Evolutionary conservation across 495 filamentous ascomycete genomes (phyloP), one percentile per base, ranked within the genome.

Genomic region (Penicillium simplicissimum): DNA sequence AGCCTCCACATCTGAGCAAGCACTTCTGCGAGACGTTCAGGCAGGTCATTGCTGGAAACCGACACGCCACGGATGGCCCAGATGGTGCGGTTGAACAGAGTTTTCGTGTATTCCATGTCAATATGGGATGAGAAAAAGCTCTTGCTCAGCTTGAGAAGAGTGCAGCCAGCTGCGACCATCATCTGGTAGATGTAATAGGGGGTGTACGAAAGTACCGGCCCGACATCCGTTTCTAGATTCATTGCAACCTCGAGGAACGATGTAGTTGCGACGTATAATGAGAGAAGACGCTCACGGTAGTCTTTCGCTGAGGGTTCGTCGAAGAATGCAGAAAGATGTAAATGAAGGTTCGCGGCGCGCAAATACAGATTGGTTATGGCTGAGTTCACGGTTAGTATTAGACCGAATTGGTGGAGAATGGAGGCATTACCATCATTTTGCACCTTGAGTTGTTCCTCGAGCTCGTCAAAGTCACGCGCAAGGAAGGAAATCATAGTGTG

Each of bases 171-270:
- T 38, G 92, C 93, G 38, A 96, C 87, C 67, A 96, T 87, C 89
- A 96, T 96, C 74, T 96, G 93, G 65, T 93, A 88, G 56, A 96
- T 83, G 71, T 96, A 96, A 69, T 94, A 93, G 42, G 90, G 90
- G 17, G 88, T 85, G 67, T 90, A 92, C 19, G 81, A 80, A 13
- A 97, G 76, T 19, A 89, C 79, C 31, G 74, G 64, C 48, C 76
- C 74, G 55, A 74, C 72, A 40, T 77, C 68, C 1, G 80, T 77
- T 62, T 87, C 82, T 3, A 88, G 74, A 15, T 84, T 82, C 66
- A 94, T 84, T 14, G 89, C 85, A 45, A 81, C 76, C 64, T 95
- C 89, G 43, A 97, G 82, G 70, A 93, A 93, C 49, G 81, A 77
- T 23, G 84, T 88, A 8, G 90, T 87, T 3, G 92, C 88, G 37